Evolutionary conservation across 2,329 filamentous ascomycete species (phyloP), one percentile per base, ranked within the genome.

Genomic region (Falciphora oryzae): DNA sequence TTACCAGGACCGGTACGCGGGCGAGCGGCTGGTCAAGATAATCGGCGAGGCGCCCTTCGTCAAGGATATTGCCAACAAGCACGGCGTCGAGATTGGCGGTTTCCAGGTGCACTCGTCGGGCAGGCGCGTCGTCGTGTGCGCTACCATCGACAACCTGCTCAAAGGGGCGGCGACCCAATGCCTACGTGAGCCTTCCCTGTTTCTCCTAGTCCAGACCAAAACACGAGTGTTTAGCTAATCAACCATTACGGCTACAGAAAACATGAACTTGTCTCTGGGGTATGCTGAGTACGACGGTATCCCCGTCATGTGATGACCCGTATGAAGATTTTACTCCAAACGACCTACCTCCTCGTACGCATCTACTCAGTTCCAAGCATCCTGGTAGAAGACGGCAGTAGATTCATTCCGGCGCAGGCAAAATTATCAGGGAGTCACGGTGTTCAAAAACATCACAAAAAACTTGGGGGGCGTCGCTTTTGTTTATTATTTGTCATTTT

Each of bases 141-240:
- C 90, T 25, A 96, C 91, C 3, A 97, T 97, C 72, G 93, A 97
- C 78, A 97, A 97, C 78, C 79, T 97, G 70, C 83, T 95, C 71
- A 97, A 97, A 85, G 93, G 93, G 66, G 93, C 93, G 64, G 91
- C 91, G 8, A 97, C 93, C 14, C 93, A 97, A 76, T 97, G 93
- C 79, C 79, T 97, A 75, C 93, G 89, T 92, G 84, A 84, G 89
- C 62, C 65, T 65, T 13, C 59, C n/a, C 1, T 13, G 27, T 28
- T 31, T 38, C n/a, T n/a, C 29, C 3, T 5, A 7, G 16, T 38
- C 25, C 59, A 2, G 35, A 66, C 57, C 32, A 27, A n/a, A 35
- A 22, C 11, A 29, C 29, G 29, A 22, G n/a, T 4, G 25, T 10
- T 28, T 22, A 64, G 53, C 57, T 64, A 61, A 32, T 10, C 28